A percentile compares a stretch with the other conserved stretches of the same genome.
Evolutionary conservation across 192 early-diverging fungal species (phyloP).

Genomic region (Backusella westeae): DNA sequence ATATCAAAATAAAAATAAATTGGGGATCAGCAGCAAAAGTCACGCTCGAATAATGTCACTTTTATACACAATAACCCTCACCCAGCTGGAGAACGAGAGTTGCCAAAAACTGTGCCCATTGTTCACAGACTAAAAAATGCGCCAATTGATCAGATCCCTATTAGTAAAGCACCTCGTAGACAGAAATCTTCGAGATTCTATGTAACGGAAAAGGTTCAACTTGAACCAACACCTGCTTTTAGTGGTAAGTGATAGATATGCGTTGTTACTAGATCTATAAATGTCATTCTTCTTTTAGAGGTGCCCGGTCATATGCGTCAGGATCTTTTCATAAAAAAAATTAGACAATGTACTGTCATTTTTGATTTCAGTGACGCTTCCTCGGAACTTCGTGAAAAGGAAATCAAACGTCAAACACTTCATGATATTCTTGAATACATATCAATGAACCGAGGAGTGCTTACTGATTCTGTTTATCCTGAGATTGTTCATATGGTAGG

Average conservation of each 20-base stretch:
- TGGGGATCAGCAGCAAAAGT: constrained; percentile 1
- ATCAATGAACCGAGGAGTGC: constrained; percentile 69
- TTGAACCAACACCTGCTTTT: constrained; percentile 73
- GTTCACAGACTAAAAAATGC: constrained; percentile 51
- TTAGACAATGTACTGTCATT: constrained; percentile 76
- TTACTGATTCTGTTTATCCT: constrained; percentile 78
- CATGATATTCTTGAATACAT: constrained; percentile 86
- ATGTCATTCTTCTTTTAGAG: constrained; percentile 37
- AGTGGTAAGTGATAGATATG: constrained; percentile 56
- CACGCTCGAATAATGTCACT: constrained; percentile 5
- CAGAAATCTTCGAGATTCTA: constrained; percentile 87
- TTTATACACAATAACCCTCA: constrained; percentile 25
- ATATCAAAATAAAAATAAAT: not conserved
- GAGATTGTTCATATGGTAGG: constrained; percentile 82
- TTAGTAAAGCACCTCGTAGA: constrained; percentile 75
- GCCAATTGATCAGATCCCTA: constrained; percentile 69
- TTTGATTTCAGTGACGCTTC: constrained; percentile 87
- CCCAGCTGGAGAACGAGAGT: constrained; percentile 12
- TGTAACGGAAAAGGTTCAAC: constrained; percentile 74
- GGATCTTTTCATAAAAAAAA: constrained; percentile 78
- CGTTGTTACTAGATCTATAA: no score
- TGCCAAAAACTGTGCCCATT: constrained; percentile 30
- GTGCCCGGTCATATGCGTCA: constrained; percentile 67
- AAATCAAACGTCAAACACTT: constrained; percentile 82
- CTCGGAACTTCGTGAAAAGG: constrained; percentile 78